Evolutionary conservation across 345 rosid genomes (phyloP), one percentile per base, ranked within the genome.

Genomic region (Gossypioides kirkii): DNA sequence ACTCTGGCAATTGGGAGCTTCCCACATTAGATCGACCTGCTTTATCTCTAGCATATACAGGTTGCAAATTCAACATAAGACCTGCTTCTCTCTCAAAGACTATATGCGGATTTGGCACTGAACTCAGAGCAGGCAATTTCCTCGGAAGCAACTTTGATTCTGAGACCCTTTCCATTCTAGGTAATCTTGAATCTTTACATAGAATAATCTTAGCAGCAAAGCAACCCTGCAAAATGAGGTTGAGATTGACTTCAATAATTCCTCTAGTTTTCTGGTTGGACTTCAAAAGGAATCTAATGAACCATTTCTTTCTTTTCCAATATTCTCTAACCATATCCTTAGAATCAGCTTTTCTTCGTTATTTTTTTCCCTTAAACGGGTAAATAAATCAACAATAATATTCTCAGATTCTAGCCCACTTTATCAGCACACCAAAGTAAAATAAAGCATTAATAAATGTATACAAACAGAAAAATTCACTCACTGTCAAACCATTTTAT

Each of bases 131-230:
- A 58, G 91, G 88, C 77, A 80, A 71, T 79, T 85, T 87, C 60
- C 83, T 74, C 50, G 90, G 88, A 74, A 85, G 80, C 70, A 73
- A 74, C 83, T 86, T 89, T 9, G 81, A 77, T 79, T 91, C 91
- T 59, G 85, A 14, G 79, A 81, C 74, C 82, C 87, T 89, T 69
- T 94, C 93, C 96, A 94, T 89, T 20, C 80, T 75, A 47, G 69
- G 63, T 70, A 74, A 77, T 74, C 74, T 60, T 61, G 10, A 69
- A 76, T 74, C 73, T 68, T 80, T 62, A 81, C 77, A 88, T 83
- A 72, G 77, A 81, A 66, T 23, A 46, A 61, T 58, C 67, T 58
- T 52, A n/a, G n/a, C 53, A 63, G 41, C 61, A n/a, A 61, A 71
- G 22, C 41, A 80, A 70, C 58, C 73, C 85, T 84, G 82, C 87